Conservation (phyloP, 2,329 filamentous ascomycete genomes). For the Fusarium piperis region DNA sequence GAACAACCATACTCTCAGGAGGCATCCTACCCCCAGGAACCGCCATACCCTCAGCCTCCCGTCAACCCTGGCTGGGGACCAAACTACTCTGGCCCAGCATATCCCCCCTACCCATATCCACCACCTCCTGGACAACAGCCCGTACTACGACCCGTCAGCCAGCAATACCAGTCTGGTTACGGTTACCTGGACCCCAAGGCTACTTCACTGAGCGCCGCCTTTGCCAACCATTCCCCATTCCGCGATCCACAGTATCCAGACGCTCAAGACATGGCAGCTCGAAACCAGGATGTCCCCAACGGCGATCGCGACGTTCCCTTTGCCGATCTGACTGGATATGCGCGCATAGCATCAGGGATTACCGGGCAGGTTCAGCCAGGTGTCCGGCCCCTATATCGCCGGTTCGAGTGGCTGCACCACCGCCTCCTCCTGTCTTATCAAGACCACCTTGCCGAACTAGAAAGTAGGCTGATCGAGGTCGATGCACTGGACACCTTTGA, state of each 20-base stretch:
- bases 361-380: conserved; percentile 39
- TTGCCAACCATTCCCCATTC: background rate
- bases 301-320: conserved; percentile 50
- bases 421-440: conserved; percentile 84
- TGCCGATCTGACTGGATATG: conserved; percentile 65
- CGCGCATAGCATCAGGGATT: conserved; percentile 67
- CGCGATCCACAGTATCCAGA: conserved; percentile 7
- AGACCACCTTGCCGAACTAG: conserved; percentile 83
- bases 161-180: conserved; percentile 14
- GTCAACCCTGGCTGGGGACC: conserved; percentile 19
- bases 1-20: background rate
- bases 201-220: background rate
- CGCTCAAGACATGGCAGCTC: conserved; percentile 19
- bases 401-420: conserved; percentile 85
- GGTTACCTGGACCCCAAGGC: conserved; percentile 7
- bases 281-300: background rate
- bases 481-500: conserved; percentile 67
- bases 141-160: background rate
- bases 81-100: conserved; percentile 17
- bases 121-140: conserved; percentile 15
- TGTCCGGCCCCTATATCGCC: conserved; percentile 76
- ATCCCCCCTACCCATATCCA: conserved; percentile 19
- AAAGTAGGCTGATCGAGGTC: conserved; percentile 77
- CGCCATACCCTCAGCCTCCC: conserved; percentile 27
- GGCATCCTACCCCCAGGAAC: conserved; percentile 10